Percentiles rank a stretch among this genome's conserved stretches.
Conservation (phyloP, 768 basidiomycete genomes). For the Cystofilobasidium capitatum region DNA sequence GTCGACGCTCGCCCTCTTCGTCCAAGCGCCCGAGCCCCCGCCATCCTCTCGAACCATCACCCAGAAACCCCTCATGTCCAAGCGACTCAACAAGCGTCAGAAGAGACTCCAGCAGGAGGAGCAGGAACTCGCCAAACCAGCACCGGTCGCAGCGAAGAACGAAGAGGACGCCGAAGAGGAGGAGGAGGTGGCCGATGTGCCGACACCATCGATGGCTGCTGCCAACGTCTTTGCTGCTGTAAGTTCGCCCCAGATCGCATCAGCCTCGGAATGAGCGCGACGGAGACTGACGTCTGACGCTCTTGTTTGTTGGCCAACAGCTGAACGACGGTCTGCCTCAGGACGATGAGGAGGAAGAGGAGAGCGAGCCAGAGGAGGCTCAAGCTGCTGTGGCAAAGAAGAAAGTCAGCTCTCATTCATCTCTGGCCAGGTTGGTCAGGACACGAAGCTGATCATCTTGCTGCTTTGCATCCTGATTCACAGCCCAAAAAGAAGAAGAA, state of each 20-base stretch:
- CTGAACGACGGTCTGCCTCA: slow-evolving; percentile 13
- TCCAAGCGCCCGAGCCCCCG: too few relatives aligned
- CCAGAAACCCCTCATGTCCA: slow-evolving; percentile 10
- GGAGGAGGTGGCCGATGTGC: not conserved
- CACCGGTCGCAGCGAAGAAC: not conserved
- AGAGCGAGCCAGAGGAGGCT: slow-evolving; percentile 44
- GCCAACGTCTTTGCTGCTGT: slow-evolving; percentile 19
- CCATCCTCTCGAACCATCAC: not conserved
- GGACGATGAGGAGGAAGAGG: slow-evolving; percentile 27
- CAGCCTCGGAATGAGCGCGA: slow-evolving; percentile 14
- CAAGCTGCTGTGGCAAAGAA: slow-evolving; percentile 30
- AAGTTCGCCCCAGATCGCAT: not conserved
- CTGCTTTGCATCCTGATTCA: slow-evolving; percentile 20
- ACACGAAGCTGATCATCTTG: not conserved
- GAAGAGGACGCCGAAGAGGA: slow-evolving; percentile 23
- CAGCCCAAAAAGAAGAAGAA: slow-evolving; percentile 37
- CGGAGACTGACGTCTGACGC: slow-evolving; percentile 4
- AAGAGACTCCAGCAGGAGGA: slow-evolving; percentile 19
- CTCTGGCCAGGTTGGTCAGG: not conserved
- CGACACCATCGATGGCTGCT: not conserved
- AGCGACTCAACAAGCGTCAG: slow-evolving; percentile 26
- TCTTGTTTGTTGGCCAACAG: not conserved
- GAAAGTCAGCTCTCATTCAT: slow-evolving; percentile 24
- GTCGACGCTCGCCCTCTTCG: too few relatives aligned
- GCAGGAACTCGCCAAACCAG: not conserved